Percentiles rank a stretch among this genome's conserved stretches.
phyloP scores from a whole-genome alignment of 345 rosid genomes.

The Cardamine occulta region DNA sequence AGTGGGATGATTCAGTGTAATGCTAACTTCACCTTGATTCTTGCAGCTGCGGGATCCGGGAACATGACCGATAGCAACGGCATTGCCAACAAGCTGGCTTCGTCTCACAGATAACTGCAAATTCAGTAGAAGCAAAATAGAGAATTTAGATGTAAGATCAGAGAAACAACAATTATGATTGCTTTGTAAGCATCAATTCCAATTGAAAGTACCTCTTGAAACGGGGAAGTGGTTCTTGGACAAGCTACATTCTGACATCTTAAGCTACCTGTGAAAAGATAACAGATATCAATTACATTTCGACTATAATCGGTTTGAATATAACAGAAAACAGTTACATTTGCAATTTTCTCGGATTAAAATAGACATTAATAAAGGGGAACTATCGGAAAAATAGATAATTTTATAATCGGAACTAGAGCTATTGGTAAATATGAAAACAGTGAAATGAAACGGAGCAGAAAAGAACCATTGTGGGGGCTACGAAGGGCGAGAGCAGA shows the following conservation, averaged over 20 bases:
- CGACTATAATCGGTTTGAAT: neutral
- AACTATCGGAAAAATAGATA: neutral
- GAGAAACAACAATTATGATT: neutral
- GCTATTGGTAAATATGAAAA: neutral
- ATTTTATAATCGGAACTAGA: neutral
- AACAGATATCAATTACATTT: neutral
- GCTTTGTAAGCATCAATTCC: neutral
- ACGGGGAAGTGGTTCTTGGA: conserved; percentile 10
- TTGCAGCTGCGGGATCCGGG: conserved; percentile 20
- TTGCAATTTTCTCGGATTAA: neutral
- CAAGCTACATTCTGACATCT: conserved; percentile 38
- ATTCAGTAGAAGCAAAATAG: conserved; percentile 6
- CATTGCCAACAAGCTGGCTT: conserved; percentile 42
- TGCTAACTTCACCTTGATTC: conserved; percentile 36
- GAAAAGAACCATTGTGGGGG: conserved; percentile 15
- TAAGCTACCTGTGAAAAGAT: conserved; percentile 30
- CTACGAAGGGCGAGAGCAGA: conserved; percentile 23
- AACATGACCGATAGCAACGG: conserved; percentile 22
- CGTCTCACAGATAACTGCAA: conserved; percentile 28
- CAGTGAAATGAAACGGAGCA: neutral
- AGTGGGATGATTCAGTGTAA: neutral
- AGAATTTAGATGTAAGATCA: neutral
- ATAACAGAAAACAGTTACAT: neutral
- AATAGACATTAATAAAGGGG: neutral
- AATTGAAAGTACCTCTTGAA: conserved; percentile 30